Evolutionary conservation across 2,329 filamentous ascomycete species (phyloP), one percentile per base, ranked within the genome.

Genomic region (Emmonsia crescens): DNA sequence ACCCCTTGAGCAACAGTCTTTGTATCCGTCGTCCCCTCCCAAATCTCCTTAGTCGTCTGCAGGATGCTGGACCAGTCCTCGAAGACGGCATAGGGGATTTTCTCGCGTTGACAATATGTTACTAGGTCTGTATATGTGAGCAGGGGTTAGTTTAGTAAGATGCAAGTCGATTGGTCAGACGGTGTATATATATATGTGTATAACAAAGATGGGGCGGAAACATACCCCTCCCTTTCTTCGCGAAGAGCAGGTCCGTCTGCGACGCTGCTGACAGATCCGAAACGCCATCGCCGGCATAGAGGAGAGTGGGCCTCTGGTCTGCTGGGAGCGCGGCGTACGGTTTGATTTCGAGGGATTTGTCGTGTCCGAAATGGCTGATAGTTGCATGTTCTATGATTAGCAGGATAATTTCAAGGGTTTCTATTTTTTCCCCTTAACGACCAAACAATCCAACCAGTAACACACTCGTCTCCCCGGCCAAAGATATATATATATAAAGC

Each of bases 211-310:
- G 38, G 21, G 14, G 42, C 51, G 44, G 58, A n/a, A 33, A 70
- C 81, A 68, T 78, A 91, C 89, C 89, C 74, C 90, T 86, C 27
- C 91, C 93, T 66, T 89, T 87, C 81, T 96, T 96, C 60, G 93
- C 93, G 71, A 97, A 97, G 42, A 97, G 80, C 60, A 97, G 77
- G 73, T 97, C 91, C 2, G 92, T 96, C 80, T 97, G 92, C 68
- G 88, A 86, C 2, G 94, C 93, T 9, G 93, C 94, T 31, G 89
- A 95, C 59, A 97, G 80, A 73, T 97, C 93, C 2, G 89, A 95
- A 4, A 96, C 91, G 57, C 93, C 93, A 69, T 97, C 93, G 62
- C 94, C 94, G 38, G 94, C 93, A 71, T 99, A 99, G 74, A 97
- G 91, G 77, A 97, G 84, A 46, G 85, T 86, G 1, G 94, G 94